Conservation (phyloP, 2,329 filamentous ascomycete species). For the Dactylellina drechsleri region DNA sequence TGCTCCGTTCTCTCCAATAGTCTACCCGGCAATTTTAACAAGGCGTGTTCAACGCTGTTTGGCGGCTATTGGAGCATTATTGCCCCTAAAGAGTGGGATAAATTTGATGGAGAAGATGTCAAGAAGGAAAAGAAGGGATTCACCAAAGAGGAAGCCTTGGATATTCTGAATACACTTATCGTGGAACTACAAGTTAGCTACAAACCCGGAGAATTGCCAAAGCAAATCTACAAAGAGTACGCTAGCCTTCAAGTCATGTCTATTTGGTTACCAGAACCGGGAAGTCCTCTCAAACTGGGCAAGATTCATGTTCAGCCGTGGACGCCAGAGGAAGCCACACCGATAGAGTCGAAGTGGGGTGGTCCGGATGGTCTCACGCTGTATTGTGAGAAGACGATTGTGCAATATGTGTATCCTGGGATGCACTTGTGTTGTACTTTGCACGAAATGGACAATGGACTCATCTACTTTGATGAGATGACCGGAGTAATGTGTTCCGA, state of each 20-base stretch:
- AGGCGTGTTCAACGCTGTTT: slow-evolving; percentile 76
- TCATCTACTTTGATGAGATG: slow-evolving; percentile 43
- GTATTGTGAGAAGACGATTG: slow-evolving; percentile 65
- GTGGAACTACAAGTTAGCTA: slow-evolving; percentile 55
- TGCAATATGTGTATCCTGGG: slow-evolving; percentile 58
- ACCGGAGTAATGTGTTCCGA: slow-evolving; percentile 40
- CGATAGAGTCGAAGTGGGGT: slow-evolving; percentile 39
- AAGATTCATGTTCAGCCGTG: slow-evolving; percentile 40
- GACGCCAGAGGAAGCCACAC: slow-evolving; percentile 33
- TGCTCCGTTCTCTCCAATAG: slow-evolving; percentile 66
- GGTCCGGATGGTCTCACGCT: slow-evolving; percentile 61
- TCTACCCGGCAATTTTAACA: slow-evolving; percentile 83
- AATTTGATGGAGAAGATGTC: slow-evolving; percentile 31
- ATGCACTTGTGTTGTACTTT: slow-evolving; percentile 59
- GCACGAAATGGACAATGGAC: slow-evolving; percentile 30
- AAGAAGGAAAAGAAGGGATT: slow-evolving; percentile 58
- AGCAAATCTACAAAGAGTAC: slow-evolving; percentile 56
- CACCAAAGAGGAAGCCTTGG: slow-evolving; percentile 53
- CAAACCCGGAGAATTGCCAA: slow-evolving; percentile 55
- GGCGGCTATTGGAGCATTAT: slow-evolving; percentile 63
- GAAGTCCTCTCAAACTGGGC: slow-evolving; percentile 31
- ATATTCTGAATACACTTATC: slow-evolving; percentile 56
- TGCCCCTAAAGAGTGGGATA: slow-evolving; percentile 22
- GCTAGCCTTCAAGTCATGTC: slow-evolving; percentile 62
- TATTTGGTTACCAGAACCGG: slow-evolving; percentile 41